Evolutionary conservation across 371 early-diverging fungal species (phyloP).

Genomic region (Syncephalastrum monosporum): DNA sequence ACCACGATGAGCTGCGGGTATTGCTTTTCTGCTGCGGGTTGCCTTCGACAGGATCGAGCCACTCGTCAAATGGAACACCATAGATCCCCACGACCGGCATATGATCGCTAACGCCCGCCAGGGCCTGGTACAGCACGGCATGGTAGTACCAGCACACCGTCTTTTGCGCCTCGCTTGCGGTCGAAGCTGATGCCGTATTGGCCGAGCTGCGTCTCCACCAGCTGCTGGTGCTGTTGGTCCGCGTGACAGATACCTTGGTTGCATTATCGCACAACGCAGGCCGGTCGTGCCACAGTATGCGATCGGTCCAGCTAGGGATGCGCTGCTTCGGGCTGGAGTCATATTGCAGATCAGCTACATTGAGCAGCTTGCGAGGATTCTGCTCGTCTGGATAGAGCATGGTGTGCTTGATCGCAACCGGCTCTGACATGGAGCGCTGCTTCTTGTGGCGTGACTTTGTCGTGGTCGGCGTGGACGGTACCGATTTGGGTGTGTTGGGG

Average conservation of each 20-base stretch:
- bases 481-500: not conserved
- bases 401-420: not conserved
- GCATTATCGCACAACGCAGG: not conserved
- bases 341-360: constrained; percentile 36
- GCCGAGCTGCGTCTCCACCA: constrained; percentile 14
- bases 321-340: constrained; percentile 82
- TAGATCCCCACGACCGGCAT: constrained; percentile 60
- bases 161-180: constrained; percentile 1
- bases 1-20: no score
- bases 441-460: constrained; percentile 6
- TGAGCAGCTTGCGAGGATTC: constrained; percentile 6
- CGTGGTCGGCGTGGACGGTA: not conserved
- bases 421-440: constrained; percentile 5
- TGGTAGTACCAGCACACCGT: constrained; percentile 38
- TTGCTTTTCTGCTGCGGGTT: no score
- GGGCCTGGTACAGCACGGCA: constrained; percentile 30
- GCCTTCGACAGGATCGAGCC: constrained; percentile 6
- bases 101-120: constrained; percentile 51
- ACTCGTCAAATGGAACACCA: constrained; percentile 52
- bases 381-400: not conserved
- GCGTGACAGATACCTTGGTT: not conserved
- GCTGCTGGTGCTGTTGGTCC: not conserved
- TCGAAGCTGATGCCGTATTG: constrained; percentile 4
- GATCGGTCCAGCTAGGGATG: constrained; percentile 90
- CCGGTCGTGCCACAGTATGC: constrained; percentile 71